Percentiles rank a stretch among this genome's conserved stretches.
phyloP scores from a whole-genome alignment of 208 protist genomes.

The Naegleria fowleri region DNA sequence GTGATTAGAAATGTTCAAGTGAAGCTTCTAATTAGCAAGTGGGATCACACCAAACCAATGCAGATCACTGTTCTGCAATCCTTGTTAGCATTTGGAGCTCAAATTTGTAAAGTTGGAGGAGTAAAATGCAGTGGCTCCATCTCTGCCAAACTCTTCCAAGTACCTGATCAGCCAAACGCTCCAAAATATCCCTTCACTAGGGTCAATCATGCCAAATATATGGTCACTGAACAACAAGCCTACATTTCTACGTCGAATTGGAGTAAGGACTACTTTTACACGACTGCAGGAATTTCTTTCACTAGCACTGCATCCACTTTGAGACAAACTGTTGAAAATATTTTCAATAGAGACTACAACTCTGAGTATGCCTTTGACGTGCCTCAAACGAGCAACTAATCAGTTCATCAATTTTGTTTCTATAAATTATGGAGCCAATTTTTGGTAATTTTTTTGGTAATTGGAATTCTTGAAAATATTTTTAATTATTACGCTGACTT shows the following conservation, averaged over 20 bases:
- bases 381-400: no score
- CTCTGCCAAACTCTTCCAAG: neutral
- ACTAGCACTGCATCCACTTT: neutral
- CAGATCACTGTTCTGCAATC: slow-evolving; percentile 40
- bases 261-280: slow-evolving; percentile 52
- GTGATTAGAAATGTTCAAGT: slow-evolving; percentile 38
- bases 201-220: slow-evolving; percentile 61
- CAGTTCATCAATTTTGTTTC: no score
- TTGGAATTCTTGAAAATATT: no score
- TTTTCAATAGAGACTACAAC: neutral
- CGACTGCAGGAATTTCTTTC: slow-evolving; percentile 48
- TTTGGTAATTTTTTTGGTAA: no score
- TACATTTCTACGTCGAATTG: slow-evolving; percentile 53
- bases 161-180: slow-evolving; percentile 28
- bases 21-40: slow-evolving; percentile 42
- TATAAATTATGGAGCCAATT: no score
- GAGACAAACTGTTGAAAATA: neutral
- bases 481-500: no score
- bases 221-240: slow-evolving; percentile 46
- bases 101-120: neutral
- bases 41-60: slow-evolving; percentile 42
- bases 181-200: slow-evolving; percentile 45
- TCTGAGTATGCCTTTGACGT: neutral
- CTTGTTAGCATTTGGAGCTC: slow-evolving; percentile 30
- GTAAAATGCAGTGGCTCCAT: neutral